Evolutionary conservation across 2,329 filamentous ascomycete species (phyloP).

Genomic region (Clarireedia paspali): DNA sequence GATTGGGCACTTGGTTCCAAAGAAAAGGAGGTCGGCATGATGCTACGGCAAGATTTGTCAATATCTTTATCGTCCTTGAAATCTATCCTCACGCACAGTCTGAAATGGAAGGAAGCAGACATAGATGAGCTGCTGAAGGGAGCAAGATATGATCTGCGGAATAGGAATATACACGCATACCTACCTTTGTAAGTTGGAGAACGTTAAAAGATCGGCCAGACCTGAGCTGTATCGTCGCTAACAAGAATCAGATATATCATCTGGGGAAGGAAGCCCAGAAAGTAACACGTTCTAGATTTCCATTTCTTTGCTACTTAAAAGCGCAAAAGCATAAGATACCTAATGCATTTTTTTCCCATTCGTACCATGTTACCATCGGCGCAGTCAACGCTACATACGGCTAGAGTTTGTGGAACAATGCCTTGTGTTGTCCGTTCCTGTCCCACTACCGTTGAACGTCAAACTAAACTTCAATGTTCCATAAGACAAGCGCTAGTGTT

Average conservation of each 20-base stretch:
- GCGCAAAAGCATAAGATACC: background rate
- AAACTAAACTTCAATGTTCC: background rate
- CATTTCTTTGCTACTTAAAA: background rate
- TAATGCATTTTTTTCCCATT: too few relatives aligned
- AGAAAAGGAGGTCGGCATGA: slow-evolving; percentile 17
- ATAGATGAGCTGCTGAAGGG: background rate
- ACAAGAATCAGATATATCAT: background rate
- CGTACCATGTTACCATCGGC: too few relatives aligned
- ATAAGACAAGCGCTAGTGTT: background rate
- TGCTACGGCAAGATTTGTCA: slow-evolving; percentile 14
- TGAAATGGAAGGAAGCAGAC: background rate
- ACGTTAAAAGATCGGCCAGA: too few relatives aligned
- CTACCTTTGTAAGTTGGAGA: background rate
- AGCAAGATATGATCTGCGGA: background rate
- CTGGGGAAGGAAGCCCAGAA: background rate
- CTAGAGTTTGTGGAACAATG: too few relatives aligned
- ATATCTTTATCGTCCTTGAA: background rate
- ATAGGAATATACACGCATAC: background rate
- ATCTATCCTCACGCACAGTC: background rate
- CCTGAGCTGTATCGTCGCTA: background rate
- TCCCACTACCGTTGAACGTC: background rate
- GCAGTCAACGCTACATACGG: too few relatives aligned
- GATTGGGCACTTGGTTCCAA: slow-evolving; percentile 39
- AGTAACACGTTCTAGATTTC: background rate
- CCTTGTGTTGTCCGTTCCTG: background rate